Conservation (phyloP, 345 rosid species). For the Lepidium didymum region DNA sequence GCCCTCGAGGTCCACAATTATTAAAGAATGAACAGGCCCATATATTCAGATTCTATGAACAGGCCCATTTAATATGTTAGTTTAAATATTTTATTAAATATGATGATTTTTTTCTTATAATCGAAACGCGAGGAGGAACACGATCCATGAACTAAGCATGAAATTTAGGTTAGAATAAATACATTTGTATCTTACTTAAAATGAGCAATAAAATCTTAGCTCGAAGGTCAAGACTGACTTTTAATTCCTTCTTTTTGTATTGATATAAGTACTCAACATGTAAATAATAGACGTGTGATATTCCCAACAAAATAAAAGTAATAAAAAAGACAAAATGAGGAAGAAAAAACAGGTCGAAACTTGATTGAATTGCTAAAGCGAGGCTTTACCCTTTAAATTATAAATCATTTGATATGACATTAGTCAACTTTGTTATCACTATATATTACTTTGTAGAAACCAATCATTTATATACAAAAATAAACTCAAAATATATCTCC, state of each 20-base stretch:
- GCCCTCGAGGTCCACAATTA: too few relatives aligned
- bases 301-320: neutral
- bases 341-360: too few relatives aligned
- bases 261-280: neutral
- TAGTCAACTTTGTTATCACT: neutral
- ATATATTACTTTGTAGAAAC: neutral
- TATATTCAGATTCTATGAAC: too few relatives aligned
- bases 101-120: neutral
- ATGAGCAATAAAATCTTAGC: neutral
- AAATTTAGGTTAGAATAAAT: neutral
- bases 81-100: too few relatives aligned
- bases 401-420: constrained; percentile 13
- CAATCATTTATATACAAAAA: neutral
- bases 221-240: constrained; percentile 1
- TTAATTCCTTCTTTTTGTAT: neutral
- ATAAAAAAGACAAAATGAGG: neutral
- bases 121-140: neutral
- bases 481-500: neutral
- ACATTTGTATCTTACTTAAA: neutral
- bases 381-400: neutral
- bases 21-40: too few relatives aligned
- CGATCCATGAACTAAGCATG: constrained; percentile 13
- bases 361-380: constrained; percentile 6
- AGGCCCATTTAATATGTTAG: too few relatives aligned
- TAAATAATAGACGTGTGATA: neutral